Base-by-base conservation (phyloP, 2,329 filamentous ascomycete genomes). In the Cladosporium austrohemisphaericum region DNA sequence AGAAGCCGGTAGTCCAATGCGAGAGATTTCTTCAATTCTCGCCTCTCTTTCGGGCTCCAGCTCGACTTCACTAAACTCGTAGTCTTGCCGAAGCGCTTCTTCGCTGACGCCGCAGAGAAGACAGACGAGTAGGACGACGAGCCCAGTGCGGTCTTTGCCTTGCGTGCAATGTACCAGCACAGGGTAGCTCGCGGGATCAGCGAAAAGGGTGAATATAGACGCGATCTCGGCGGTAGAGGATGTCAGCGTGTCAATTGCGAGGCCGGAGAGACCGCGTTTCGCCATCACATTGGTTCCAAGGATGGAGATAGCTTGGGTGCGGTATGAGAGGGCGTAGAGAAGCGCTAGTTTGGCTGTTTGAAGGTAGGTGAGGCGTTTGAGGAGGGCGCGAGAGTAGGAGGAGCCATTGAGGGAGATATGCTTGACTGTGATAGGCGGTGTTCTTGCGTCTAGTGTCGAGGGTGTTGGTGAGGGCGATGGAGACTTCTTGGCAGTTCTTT, bases 131-230 rank as follows among this genome's bases (percentile, higher is more conserved):
- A 85, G 72, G 4, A 88, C 73, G 9, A 87, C 73, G 10, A 95
- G 71, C 0, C 90, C 90, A 1, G 82, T 90, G 2, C 90, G 79
- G 62, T 95, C 90, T 65, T 95, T 95, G 51, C 90, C 90, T 61
- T 94, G 88, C 1, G 89, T 93, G 67, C 90, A 95, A 67, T 95
- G 88, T 2, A 93, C 71, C 6, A 95, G 64, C 1, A 83, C 67
- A 0, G 89, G 88, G 55, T 83, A 81, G 13, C 74, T 74, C 0
- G 65, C 57, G 2, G 71, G 64, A 1, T 74, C 64, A 8, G 74
- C 68, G 19, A 81, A 66, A 5, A 78, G 65, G 6, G 71, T 67
- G 29, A 83, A 76, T 22, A 77, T 69, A 59, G 74, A 41, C 41
- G 73, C 74, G 14, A 89, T 76, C 61, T 88, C 84, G 1, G 69